phyloP scores from a whole-genome alignment of 192 early-diverging fungal species.

The Linnemannia schmuckeri region DNA sequence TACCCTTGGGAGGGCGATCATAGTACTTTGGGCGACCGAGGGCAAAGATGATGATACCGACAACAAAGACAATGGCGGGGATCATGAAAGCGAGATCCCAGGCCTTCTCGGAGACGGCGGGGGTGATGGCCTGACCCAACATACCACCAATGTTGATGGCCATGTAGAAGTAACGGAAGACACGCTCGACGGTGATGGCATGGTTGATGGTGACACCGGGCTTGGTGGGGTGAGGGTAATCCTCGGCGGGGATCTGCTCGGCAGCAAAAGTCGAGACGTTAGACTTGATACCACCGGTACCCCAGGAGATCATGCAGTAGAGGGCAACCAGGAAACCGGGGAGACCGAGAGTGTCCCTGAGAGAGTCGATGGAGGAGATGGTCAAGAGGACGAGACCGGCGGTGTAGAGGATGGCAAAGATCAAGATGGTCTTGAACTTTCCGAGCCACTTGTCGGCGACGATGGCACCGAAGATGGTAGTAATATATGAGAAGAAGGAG shows the following conservation, averaged over 20 bases:
- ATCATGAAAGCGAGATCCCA: conserved; percentile 73
- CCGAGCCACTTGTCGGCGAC: conserved; percentile 73
- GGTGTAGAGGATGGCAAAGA: conserved; percentile 71
- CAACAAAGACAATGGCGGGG: conserved; percentile 68
- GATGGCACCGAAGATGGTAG: conserved; percentile 72
- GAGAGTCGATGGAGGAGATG: conserved; percentile 66
- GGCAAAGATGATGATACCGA: conserved; percentile 67
- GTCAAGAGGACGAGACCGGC: conserved; percentile 67
- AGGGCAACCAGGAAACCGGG: conserved; percentile 71
- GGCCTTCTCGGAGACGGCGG: conserved; percentile 66
- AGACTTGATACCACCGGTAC: conserved; percentile 76
- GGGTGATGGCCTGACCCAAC: conserved; percentile 70
- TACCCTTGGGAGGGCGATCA: conserved; percentile 67
- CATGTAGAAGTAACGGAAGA: conserved; percentile 84
- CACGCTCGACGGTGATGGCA: conserved; percentile 72
- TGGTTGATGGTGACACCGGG: conserved; percentile 69
- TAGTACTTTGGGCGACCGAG: conserved; percentile 66
- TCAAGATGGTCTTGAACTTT: conserved; percentile 75
- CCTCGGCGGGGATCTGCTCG: conserved; percentile 68
- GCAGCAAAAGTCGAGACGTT: conserved; percentile 76
- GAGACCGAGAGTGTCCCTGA: conserved; percentile 62
- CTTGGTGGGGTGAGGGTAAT: conserved; percentile 68
- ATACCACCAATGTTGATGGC: conserved; percentile 74
- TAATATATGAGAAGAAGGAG: conserved; percentile 75
- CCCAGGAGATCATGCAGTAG: conserved; percentile 69